phyloP scores from a whole-genome alignment of 2,329 filamentous ascomycete genomes.

The Bertia moriformis region DNA sequence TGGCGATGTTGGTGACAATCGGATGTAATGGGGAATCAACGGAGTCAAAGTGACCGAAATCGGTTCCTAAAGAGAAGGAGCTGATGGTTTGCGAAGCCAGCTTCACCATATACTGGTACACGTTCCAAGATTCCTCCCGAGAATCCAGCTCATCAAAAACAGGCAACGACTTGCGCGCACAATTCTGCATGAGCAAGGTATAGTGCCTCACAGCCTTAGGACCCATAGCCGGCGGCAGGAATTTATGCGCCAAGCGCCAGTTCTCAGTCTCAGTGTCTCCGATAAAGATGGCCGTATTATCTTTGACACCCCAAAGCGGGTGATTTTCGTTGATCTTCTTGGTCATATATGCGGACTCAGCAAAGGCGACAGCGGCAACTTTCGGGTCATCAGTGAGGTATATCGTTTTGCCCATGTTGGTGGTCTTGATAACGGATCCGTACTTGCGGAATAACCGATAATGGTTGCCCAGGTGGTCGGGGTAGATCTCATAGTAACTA shows the following conservation, averaged over 20 bases:
- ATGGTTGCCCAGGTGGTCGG: conserved; percentile 24
- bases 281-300: conserved; percentile 10
- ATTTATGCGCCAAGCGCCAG: conserved; percentile 24
- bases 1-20: conserved; percentile 21
- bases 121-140: conserved; percentile 25
- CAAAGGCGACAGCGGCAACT: conserved; percentile 14
- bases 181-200: conserved; percentile 24
- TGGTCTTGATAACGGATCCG: conserved; percentile 19
- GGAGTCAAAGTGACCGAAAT: conserved; percentile 25
- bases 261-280: conserved; percentile 13
- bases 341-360: conserved; percentile 18
- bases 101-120: conserved; percentile 33
- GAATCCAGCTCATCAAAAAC: conserved; percentile 14
- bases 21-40: conserved; percentile 21
- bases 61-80: conserved; percentile 24
- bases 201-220: conserved; percentile 29
- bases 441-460: conserved; percentile 20
- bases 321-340: conserved; percentile 16
- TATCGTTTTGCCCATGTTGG: conserved; percentile 16
- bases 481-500: conserved; percentile 20
- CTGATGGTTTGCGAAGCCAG: conserved; percentile 25
- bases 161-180: conserved; percentile 18
- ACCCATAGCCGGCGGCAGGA: conserved; percentile 23
- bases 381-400: conserved; percentile 20
- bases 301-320: not conserved